Percentiles rank a stretch among this genome's conserved stretches.
These are phyloP conservation scores for Annulohypoxylon stygium DNA, from an alignment of 495 filamentous ascomycete genomes.

Conservation along the genomic window DNA sequence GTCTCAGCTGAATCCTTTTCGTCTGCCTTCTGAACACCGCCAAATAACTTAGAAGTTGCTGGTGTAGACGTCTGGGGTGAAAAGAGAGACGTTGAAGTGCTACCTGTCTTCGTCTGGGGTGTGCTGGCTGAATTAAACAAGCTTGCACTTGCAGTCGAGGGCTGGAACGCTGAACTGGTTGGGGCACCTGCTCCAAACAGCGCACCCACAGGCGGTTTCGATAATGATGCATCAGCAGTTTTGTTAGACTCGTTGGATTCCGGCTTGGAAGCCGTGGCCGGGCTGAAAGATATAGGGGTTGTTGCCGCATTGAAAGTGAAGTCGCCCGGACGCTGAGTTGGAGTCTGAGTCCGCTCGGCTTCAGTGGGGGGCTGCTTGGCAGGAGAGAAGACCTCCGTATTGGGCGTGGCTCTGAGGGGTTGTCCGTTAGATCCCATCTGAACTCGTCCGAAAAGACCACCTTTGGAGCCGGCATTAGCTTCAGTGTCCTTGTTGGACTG, in stretches of 20 bases:
- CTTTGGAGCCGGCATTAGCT: conserved; percentile 55
- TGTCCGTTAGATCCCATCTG: conserved; percentile 53
- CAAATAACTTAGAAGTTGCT: conserved; percentile 37
- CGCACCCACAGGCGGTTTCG: conserved; percentile 23
- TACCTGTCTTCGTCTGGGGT: conserved; percentile 24
- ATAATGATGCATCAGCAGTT: conserved; percentile 11
- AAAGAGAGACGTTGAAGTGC: conserved; percentile 30
- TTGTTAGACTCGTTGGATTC: conserved; percentile 23
- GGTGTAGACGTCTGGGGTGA: conserved; percentile 32
- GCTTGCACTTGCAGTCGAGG: conserved; percentile 22
- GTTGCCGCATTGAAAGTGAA: conserved; percentile 52
- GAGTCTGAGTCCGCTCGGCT: conserved; percentile 39
- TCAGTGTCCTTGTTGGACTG: conserved; percentile 46
- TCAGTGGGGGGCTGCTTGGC: conserved; percentile 17
- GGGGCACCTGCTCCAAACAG: conserved; percentile 39
- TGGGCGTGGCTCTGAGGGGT: conserved; percentile 47
- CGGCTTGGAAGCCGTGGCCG: conserved; percentile 13
- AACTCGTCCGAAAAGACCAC: conserved; percentile 61
- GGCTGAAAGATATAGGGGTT: conserved; percentile 49
- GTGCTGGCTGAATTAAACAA: conserved; percentile 34
- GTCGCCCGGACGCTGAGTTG: conserved; percentile 47
- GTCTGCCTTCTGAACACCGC: conserved; percentile 48
- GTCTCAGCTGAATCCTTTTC: conserved; percentile 42
- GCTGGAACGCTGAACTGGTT: conserved; percentile 27
- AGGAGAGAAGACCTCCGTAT: conserved; percentile 57